Conservation (phyloP, 129 eudicot genomes). For the Artemisia argyi region DNA sequence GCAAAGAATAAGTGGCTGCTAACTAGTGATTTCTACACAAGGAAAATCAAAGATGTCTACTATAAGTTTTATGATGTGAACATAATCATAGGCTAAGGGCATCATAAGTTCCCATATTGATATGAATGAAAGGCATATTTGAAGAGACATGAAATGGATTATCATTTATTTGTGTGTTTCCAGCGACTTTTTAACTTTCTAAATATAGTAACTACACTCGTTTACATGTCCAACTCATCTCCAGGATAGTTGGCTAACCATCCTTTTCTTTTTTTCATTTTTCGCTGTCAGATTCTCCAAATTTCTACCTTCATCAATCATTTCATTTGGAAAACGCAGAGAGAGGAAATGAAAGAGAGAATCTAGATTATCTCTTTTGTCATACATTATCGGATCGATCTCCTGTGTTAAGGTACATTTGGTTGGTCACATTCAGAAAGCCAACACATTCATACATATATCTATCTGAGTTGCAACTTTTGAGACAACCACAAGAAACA, state of each 20-base stretch:
- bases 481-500: conserved; percentile 7
- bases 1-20: no score
- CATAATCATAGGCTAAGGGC: no score
- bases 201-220: no score
- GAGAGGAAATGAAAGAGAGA: conserved; percentile 2
- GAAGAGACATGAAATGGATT: no score
- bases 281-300: conserved; percentile 20
- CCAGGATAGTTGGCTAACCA: conserved; percentile 13
- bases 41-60: no score
- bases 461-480: conserved; percentile 3
- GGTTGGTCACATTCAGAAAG: conserved; percentile 2
- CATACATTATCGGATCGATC: not conserved
- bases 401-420: not conserved
- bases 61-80: no score
- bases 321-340: conserved; percentile 14
- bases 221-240: no score
- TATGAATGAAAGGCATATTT: no score
- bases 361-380: conserved; percentile 23
- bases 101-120: no score
- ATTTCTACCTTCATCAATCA: conserved; percentile 13
- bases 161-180: no score
- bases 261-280: conserved; percentile 12
- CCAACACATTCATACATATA: not conserved
- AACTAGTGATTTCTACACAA: no score
- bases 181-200: no score